Evolutionary conservation across 2,329 filamentous ascomycete species (phyloP), one percentile per base, ranked within the genome.

Genomic region (Alternaria angustiovoidea): DNA sequence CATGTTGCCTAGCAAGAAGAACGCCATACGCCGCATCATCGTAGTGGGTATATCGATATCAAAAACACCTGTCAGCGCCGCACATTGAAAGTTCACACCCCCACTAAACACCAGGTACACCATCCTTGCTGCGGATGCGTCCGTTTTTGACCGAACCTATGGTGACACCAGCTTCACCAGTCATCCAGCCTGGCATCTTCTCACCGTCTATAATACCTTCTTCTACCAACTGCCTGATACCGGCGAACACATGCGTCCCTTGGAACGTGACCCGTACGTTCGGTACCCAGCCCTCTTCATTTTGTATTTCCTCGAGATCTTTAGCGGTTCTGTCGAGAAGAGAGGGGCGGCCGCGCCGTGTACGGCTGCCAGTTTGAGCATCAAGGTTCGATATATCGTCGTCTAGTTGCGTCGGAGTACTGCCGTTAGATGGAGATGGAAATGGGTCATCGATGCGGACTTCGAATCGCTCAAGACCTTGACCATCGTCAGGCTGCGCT

Each of bases 171-270:
- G 93, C 91, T 71, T 96, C 93, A 2, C 93, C 93, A 1, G 92
- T 95, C 89, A 96, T 90, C 92, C 93, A 96, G 0, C 91, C 91
- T 0, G 93, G 93, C 90, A 96, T 94, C 55, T 83, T 86, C 70
- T 89, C 85, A 1, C 92, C 90, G 73, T 96, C 88, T 26, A 96
- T 82, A 51, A 91, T 84, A 0, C 92, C 92, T 16, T 87, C 81
- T 76, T 96, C 92, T 0, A 94, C 90, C 32, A 96, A 83, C 71
- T 90, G 88, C 48, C 92, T 85, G 24, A 96, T 84, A 0, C 93
- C 93, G 0, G 89, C 89, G 79, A 96, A 94, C 3, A 96, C 88
- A 74, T 96, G 92, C 0, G 85, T 78, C 0, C 93, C 93, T 39
- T 89, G 86, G 63, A 97, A 91, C 0, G 87, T 88, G 9, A 96